Evolutionary conservation across 768 basidiomycete species (phyloP).

Genomic region (Chiua virens): DNA sequence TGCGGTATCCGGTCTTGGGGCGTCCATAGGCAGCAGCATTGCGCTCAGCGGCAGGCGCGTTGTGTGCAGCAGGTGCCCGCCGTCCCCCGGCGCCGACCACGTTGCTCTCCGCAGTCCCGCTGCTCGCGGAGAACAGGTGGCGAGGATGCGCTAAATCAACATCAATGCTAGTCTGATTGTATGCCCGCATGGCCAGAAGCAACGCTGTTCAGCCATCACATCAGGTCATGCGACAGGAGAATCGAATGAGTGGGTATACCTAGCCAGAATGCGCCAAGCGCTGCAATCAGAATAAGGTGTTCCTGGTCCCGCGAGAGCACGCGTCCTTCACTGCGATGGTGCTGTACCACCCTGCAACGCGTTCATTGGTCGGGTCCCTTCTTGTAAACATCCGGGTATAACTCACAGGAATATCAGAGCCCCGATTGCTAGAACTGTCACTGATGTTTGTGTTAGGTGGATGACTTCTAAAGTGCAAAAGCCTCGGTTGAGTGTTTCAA

Average conservation of each 20-base stretch:
- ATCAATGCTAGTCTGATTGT: slow-evolving; percentile 31
- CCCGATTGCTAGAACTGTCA: slow-evolving; percentile 67
- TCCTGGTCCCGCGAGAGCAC: slow-evolving; percentile 70
- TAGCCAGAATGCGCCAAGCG: slow-evolving; percentile 74
- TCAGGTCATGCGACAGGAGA: slow-evolving; percentile 2
- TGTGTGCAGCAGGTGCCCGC: slow-evolving; percentile 19
- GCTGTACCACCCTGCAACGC: slow-evolving; percentile 60
- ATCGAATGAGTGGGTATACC: slow-evolving; percentile 44
- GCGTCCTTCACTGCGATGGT: slow-evolving; percentile 57
- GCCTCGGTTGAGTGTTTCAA: slow-evolving; percentile 10
- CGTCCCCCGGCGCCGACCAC: slow-evolving; percentile 34
- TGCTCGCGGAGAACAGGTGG: slow-evolving; percentile 33
- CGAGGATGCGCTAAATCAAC: slow-evolving; percentile 30
- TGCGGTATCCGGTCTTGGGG: slow-evolving; percentile 32
- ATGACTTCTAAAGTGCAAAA: slow-evolving; percentile 47
- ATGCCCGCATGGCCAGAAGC: slow-evolving; percentile 43
- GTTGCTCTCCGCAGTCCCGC: slow-evolving; percentile 34
- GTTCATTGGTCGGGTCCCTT: background rate
- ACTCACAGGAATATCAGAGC: slow-evolving; percentile 66
- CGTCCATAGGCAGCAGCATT: slow-evolving; percentile 31
- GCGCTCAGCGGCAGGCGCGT: slow-evolving; percentile 27
- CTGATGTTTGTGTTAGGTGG: slow-evolving; percentile 70
- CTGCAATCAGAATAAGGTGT: slow-evolving; percentile 69
- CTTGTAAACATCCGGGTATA: background rate
- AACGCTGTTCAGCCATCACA: slow-evolving; percentile 31